Conservation (phyloP, 371 early-diverging fungal species). For the Fennellomyces sp. region DNA sequence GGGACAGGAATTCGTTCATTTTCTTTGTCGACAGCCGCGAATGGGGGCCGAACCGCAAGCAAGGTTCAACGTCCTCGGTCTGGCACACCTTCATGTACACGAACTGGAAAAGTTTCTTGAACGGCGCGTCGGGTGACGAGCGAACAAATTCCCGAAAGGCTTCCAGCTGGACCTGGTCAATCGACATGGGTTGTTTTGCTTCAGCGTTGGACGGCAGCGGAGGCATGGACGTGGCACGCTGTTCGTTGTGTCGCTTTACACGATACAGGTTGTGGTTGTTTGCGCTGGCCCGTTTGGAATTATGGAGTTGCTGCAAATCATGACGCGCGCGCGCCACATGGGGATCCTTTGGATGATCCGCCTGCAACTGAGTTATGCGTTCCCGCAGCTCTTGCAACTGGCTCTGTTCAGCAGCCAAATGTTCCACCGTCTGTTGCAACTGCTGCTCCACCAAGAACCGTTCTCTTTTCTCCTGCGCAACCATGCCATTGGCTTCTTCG, state of each 20-base stretch:
- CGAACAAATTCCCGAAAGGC: conserved; percentile 83
- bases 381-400: conserved; percentile 77
- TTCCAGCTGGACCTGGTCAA: conserved; percentile 68
- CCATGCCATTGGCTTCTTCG: conserved; percentile 83
- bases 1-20: conserved; percentile 79
- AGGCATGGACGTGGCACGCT: conserved; percentile 24
- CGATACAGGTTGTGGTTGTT: conserved; percentile 33
- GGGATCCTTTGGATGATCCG: conserved; percentile 6
- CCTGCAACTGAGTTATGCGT: conserved; percentile 14
- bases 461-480: conserved; percentile 74
- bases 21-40: conserved; percentile 81
- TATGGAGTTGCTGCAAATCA: conserved; percentile 23
- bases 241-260: conserved; percentile 8
- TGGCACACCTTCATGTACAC: conserved; percentile 74
- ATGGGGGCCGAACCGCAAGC: conserved; percentile 85
- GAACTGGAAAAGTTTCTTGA: conserved; percentile 70
- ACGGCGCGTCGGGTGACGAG: conserved; percentile 54
- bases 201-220: conserved; percentile 23
- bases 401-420: conserved; percentile 65
- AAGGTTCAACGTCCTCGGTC: conserved; percentile 79
- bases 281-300: conserved; percentile 38
- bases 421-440: conserved; percentile 59
- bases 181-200: conserved; percentile 26
- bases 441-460: conserved; percentile 56
- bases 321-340: conserved; percentile 18